A percentile compares a stretch with the other conserved stretches of the same genome.
These are phyloP conservation scores for Rheum nobile DNA, from an alignment of 148 eudicot genomes.

Conservation along the genomic window DNA sequence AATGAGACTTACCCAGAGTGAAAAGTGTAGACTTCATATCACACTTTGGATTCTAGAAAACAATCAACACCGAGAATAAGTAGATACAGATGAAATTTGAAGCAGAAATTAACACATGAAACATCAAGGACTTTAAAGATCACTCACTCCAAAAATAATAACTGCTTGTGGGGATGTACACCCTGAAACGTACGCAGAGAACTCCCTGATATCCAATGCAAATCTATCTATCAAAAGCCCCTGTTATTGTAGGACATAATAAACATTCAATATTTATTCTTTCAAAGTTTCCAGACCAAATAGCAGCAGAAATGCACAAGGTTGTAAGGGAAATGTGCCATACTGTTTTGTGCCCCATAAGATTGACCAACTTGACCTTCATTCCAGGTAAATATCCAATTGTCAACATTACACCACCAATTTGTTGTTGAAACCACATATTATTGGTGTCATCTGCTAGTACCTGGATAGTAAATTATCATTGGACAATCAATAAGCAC, in stretches of 20 bases:
- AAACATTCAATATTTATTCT: not conserved
- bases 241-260: slow-evolving; percentile 10
- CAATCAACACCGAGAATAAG: slow-evolving; percentile 12
- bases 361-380: slow-evolving; percentile 26
- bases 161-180: slow-evolving; percentile 62
- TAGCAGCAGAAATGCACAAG: not conserved
- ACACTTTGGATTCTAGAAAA: slow-evolving; percentile 32
- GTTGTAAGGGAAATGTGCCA: not conserved
- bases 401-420: slow-evolving; percentile 43
- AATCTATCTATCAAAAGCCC: slow-evolving; percentile 40
- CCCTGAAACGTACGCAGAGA: slow-evolving; percentile 44
- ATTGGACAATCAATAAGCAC: not conserved
- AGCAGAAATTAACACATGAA: not conserved
- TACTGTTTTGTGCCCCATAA: not conserved
- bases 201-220: slow-evolving; percentile 45
- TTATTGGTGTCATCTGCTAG: not conserved
- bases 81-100: slow-evolving; percentile 10
- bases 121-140: slow-evolving; percentile 4
- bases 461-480: not conserved
- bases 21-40: slow-evolving; percentile 56
- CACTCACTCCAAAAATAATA: slow-evolving; percentile 75
- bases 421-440: not conserved
- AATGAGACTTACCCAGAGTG: slow-evolving; percentile 60
- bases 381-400: slow-evolving; percentile 82
- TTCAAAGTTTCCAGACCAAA: not conserved